Conservation (phyloP, 179 eudicot species). For the Heliamphora pulchella region DNA sequence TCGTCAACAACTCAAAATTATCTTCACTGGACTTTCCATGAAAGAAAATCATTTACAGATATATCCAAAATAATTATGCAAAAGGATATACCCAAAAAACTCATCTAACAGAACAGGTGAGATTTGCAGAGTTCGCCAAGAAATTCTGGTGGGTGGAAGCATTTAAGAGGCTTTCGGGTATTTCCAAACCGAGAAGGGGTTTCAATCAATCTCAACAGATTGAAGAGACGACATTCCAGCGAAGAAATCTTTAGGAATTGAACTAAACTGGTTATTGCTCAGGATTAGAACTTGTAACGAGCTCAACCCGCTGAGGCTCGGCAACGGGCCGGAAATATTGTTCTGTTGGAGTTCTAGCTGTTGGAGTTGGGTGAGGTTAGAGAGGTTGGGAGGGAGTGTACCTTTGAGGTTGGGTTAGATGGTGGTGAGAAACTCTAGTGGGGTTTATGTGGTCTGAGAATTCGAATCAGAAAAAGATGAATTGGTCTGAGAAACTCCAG, state of each 20-base stretch:
- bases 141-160: constrained; percentile 52
- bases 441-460: no score
- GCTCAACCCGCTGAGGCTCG: constrained; percentile 43
- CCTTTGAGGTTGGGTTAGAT: no score
- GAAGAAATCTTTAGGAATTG: constrained; percentile 57
- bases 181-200: constrained; percentile 53
- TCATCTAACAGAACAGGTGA: constrained; percentile 25
- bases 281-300: constrained; percentile 59
- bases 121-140: constrained; percentile 60
- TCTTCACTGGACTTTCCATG: no score
- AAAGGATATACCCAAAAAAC: no score
- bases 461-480: no score
- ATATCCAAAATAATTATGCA: no score
- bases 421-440: no score
- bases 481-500: no score
- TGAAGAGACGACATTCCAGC: constrained; percentile 49
- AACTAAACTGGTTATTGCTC: constrained; percentile 48
- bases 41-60: no score
- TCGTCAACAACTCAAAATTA: no score
- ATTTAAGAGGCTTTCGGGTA: constrained; percentile 45
- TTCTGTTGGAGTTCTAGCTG: constrained; percentile 70
- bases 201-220: constrained; percentile 62
- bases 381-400: no score
- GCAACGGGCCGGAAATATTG: constrained; percentile 55
- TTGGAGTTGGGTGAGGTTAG: constrained; percentile 36